Percentiles rank a stretch among this genome's conserved stretches.
Conservation (phyloP, 129 eudicot genomes). For the Saposhnikovia divaricata region DNA sequence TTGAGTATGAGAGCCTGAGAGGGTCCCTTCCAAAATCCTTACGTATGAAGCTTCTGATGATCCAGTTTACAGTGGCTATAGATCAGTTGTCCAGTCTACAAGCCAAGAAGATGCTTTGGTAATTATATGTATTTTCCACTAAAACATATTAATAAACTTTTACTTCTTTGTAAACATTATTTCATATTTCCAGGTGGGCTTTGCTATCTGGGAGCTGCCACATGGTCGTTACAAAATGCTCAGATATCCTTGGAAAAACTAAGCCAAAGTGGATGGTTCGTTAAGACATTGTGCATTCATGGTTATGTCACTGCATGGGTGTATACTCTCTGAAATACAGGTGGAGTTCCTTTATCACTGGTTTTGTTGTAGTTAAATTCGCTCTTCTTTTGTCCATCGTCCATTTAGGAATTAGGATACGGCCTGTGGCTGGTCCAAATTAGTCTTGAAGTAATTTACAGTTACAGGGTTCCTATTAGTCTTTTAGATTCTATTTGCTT, state of each 20-base stretch:
- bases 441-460: not conserved
- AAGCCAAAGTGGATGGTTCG: slow-evolving; percentile 66
- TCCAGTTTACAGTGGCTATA: slow-evolving; percentile 64
- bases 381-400: not conserved
- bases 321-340: slow-evolving; percentile 87
- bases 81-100: slow-evolving; percentile 73
- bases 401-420: slow-evolving; percentile 1
- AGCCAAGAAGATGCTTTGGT: slow-evolving; percentile 75
- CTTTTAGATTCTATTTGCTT: not conserved
- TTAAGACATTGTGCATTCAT: slow-evolving; percentile 77
- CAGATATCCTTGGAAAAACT: slow-evolving; percentile 77
- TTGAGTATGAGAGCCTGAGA: slow-evolving; percentile 64
- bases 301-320: slow-evolving; percentile 95
- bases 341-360: slow-evolving; percentile 22
- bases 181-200: slow-evolving; percentile 46
- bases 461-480: not conserved
- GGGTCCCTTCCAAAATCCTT: slow-evolving; percentile 70
- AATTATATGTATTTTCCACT: slow-evolving; percentile 5
- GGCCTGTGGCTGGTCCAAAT: not conserved
- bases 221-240: slow-evolving; percentile 70
- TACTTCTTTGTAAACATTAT: not conserved
- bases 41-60: slow-evolving; percentile 66
- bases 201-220: slow-evolving; percentile 93
- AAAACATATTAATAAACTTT: not conserved
- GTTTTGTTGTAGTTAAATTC: not conserved